Conservation (phyloP, 352 stramenopile species). For the Aphanomyces astaci region DNA sequence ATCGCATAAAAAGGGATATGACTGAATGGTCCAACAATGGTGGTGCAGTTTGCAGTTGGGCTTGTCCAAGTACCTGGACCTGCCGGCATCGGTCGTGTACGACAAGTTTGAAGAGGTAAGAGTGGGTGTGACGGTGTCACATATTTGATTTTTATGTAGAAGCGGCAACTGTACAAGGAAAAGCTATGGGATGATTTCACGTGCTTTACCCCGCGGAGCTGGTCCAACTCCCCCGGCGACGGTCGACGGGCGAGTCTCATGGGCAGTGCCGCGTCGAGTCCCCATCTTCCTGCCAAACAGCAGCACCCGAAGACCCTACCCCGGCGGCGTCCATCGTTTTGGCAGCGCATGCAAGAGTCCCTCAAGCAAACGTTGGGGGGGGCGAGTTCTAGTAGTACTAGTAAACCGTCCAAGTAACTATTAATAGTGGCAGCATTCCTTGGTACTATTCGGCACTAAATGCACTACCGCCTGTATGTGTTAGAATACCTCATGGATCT, state of each 20-base stretch:
- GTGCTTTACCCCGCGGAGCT: slow-evolving; percentile 77
- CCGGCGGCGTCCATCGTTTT: slow-evolving; percentile 63
- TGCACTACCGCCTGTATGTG: too few relatives aligned
- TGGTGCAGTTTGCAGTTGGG: slow-evolving; percentile 58
- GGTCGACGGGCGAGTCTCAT: slow-evolving; percentile 60
- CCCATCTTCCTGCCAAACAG: slow-evolving; percentile 37
- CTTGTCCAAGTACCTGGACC: slow-evolving; percentile 53
- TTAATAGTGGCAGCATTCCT: too few relatives aligned
- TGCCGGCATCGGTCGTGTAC: slow-evolving; percentile 61
- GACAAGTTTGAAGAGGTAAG: slow-evolving; percentile 69
- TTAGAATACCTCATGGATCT: too few relatives aligned
- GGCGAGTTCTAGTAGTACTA: neutral
- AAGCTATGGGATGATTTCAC: slow-evolving; percentile 67
- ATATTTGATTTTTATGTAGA: slow-evolving; percentile 32
- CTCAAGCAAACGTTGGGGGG: slow-evolving; percentile 48
- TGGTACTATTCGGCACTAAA: too few relatives aligned
- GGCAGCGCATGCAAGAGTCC: slow-evolving; percentile 61
- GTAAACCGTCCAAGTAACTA: too few relatives aligned
- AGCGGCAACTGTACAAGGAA: slow-evolving; percentile 70
- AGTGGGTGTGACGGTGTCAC: neutral
- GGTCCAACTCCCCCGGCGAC: slow-evolving; percentile 66
- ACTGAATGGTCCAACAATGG: too few relatives aligned
- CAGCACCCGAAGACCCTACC: slow-evolving; percentile 29
- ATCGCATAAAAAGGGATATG: too few relatives aligned
- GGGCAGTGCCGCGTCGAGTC: slow-evolving; percentile 33